Conservation (phyloP, 805 yeast genomes). For the Ogataea methanolica region DNA sequence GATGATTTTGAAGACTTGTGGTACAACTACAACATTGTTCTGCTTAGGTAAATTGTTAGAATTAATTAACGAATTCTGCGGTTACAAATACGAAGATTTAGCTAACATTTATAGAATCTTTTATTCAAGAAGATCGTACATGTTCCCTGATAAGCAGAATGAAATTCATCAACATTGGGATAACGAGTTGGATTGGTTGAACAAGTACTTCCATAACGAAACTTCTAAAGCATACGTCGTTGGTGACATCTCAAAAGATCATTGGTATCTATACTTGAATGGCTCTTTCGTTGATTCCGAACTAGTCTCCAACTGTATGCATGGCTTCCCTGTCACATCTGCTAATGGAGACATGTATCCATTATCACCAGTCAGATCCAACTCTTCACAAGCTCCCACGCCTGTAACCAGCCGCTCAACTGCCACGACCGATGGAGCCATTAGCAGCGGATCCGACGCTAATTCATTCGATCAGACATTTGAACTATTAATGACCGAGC, state of each 20-base stretch:
- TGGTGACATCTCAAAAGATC: slow-evolving; percentile 76
- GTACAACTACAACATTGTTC: slow-evolving; percentile 85
- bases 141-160: slow-evolving; percentile 85
- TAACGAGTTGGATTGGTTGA: slow-evolving; percentile 68
- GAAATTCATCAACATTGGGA: slow-evolving; percentile 83
- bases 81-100: slow-evolving; percentile 33
- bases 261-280: slow-evolving; percentile 84
- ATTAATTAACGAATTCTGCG: slow-evolving; percentile 37
- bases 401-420: too few relatives aligned
- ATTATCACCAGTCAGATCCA: slow-evolving; percentile 16
- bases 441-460: neutral
- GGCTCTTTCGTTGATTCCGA: slow-evolving; percentile 27
- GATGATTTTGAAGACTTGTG: slow-evolving; percentile 87
- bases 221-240: slow-evolving; percentile 63
- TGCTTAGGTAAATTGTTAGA: slow-evolving; percentile 67
- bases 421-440: neutral
- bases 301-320: neutral
- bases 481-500: slow-evolving; percentile 87
- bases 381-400: neutral
- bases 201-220: slow-evolving; percentile 58
- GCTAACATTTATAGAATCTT: slow-evolving; percentile 57
- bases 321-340: neutral
- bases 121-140: slow-evolving; percentile 85
- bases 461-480: slow-evolving; percentile 51
- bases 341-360: slow-evolving; percentile 11